Conservation (phyloP, 441 rosid species). For the Mallotus repandus region DNA sequence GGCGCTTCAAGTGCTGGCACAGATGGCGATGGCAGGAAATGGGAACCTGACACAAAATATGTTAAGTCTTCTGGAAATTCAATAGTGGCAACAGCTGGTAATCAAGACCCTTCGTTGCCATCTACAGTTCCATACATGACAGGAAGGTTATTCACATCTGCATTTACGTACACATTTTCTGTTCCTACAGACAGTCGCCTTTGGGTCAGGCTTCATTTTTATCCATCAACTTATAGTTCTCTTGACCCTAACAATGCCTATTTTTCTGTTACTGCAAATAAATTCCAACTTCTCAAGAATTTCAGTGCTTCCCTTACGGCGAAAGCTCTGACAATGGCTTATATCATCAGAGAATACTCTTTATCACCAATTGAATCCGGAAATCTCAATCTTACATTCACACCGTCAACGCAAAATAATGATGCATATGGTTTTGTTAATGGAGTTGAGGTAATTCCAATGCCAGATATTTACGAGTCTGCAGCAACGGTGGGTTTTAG, state of each 20-base stretch:
- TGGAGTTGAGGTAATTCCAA: conserved; percentile 62
- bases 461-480: conserved; percentile 47
- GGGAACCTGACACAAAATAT: conserved; percentile 60
- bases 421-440: conserved; percentile 63
- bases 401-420: conserved; percentile 39
- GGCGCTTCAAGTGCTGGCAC: conserved; percentile 41
- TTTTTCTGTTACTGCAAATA: conserved; percentile 54
- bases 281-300: conserved; percentile 61
- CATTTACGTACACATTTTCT: conserved; percentile 48
- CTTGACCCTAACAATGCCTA: conserved; percentile 43
- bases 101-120: conserved; percentile 73
- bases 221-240: conserved; percentile 53
- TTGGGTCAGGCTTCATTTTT: conserved; percentile 71
- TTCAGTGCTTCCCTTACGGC: conserved; percentile 66
- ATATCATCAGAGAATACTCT: conserved; percentile 62
- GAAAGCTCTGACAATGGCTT: conserved; percentile 69
- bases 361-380: conserved; percentile 39
- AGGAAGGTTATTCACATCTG: conserved; percentile 61
- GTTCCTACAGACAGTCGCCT: conserved; percentile 42
- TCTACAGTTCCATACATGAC: conserved; percentile 73
- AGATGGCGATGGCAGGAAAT: conserved; percentile 57
- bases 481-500: conserved; percentile 45
- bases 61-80: conserved; percentile 39
- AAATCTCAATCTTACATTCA: conserved; percentile 44
- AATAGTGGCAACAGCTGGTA: conserved; percentile 39